Evolutionary conservation across 2,329 filamentous ascomycete genomes (phyloP).

Genomic region (Exophiala mesophila): DNA sequence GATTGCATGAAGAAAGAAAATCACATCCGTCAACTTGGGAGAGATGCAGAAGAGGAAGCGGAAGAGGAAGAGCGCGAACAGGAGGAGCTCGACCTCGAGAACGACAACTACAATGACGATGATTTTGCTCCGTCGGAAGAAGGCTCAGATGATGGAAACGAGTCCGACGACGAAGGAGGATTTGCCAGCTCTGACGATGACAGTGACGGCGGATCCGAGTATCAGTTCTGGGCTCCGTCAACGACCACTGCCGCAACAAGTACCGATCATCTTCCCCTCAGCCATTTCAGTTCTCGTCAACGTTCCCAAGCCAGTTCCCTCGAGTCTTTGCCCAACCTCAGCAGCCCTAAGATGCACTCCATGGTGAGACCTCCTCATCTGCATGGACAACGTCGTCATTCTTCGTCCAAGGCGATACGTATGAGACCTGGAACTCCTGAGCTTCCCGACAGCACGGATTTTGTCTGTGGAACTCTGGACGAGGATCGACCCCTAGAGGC

Average conservation of each 20-base stretch:
- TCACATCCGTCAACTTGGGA: conserved; percentile 74
- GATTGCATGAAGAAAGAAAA: conserved; percentile 90
- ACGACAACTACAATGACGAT: conserved; percentile 64
- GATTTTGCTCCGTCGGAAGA: conserved; percentile 54
- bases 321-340: conserved; percentile 37
- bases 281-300: conserved; percentile 42
- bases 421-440: conserved; percentile 70
- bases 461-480: conserved; percentile 96
- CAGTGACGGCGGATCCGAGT: conserved; percentile 60
- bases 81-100: conserved; percentile 50
- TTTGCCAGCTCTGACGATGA: conserved; percentile 67
- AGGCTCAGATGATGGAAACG: conserved; percentile 63
- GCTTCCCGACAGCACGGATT: conserved; percentile 94
- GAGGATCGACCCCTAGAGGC: conserved; percentile 93
- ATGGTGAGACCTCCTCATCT: conserved; percentile 8
- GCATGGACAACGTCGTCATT: not conserved
- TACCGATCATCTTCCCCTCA: conserved; percentile 46
- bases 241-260: conserved; percentile 47
- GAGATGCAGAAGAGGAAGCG: conserved; percentile 88
- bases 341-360: conserved; percentile 19
- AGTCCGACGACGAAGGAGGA: conserved; percentile 72
- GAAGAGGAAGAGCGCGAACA: conserved; percentile 65
- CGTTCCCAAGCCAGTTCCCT: conserved; percentile 50
- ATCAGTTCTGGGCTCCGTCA: conserved; percentile 58
- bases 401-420: conserved; percentile 34